Conservation (phyloP, 345 rosid species). For the Sonneratia caseolaris region DNA sequence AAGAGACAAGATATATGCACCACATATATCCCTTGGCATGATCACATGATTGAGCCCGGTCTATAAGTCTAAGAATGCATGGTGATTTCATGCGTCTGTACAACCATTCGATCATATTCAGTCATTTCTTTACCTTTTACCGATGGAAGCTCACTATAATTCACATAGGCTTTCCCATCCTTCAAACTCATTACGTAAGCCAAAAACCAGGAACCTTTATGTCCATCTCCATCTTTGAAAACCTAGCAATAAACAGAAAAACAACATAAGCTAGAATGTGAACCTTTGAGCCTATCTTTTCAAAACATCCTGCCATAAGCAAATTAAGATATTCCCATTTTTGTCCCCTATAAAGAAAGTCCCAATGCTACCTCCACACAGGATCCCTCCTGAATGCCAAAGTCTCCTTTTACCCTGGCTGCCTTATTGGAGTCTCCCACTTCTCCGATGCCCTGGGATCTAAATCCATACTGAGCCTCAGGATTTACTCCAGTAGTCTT, state of each 20-base stretch:
- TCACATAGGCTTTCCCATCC: conserved; percentile 71
- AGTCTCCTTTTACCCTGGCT: conserved; percentile 22
- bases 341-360: neutral
- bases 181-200: conserved; percentile 61
- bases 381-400: conserved; percentile 56
- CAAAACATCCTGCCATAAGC: neutral
- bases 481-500: conserved; percentile 26
- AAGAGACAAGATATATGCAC: neutral
- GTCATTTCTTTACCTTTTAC: conserved; percentile 36
- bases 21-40: neutral
- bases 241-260: conserved; percentile 31
- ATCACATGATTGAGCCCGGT: neutral
- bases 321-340: conserved; percentile 11
- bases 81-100: neutral
- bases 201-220: conserved; percentile 54
- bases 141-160: conserved; percentile 50
- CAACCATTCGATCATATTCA: conserved; percentile 28
- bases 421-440: conserved; percentile 13
- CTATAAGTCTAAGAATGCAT: neutral
- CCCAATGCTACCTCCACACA: conserved; percentile 52
- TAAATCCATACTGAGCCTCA: conserved; percentile 35
- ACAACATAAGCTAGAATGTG: neutral
- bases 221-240: conserved; percentile 41
- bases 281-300: neutral
- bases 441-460: conserved; percentile 21